A percentile compares a stretch with the other conserved stretches of the same genome.
phyloP scores from a whole-genome alignment of 257 asterid species.

The Scutellaria galericulata region DNA sequence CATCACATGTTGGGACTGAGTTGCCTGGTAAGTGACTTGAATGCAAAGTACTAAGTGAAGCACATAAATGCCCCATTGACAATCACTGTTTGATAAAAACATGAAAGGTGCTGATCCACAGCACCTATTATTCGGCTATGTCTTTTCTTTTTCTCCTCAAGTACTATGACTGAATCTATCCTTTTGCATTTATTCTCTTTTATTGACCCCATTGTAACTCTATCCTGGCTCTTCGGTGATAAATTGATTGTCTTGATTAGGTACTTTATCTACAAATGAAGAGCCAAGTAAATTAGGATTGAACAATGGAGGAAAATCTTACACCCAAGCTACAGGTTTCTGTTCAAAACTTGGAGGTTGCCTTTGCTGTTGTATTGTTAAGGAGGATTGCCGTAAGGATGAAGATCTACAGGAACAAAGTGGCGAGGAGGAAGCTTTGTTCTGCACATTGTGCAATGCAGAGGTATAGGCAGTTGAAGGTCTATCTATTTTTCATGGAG shows the following conservation, averaged over 20 bases:
- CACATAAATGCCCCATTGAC: neutral
- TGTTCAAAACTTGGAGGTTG: conserved; percentile 68
- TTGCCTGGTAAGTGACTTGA: conserved; percentile 59
- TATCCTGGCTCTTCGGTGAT: conserved; percentile 32
- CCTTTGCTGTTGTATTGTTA: conserved; percentile 73
- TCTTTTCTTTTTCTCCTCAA: neutral
- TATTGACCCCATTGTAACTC: neutral
- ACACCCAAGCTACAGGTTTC: conserved; percentile 47
- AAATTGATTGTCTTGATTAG: conserved; percentile 43
- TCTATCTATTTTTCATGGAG: conserved; percentile 24
- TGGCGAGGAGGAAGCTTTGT: conserved; percentile 88
- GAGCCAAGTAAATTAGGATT: conserved; percentile 65
- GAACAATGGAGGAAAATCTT: conserved; percentile 57
- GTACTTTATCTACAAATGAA: conserved; percentile 54
- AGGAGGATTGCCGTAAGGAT: conserved; percentile 80
- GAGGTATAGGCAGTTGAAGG: conserved; percentile 59
- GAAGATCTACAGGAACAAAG: conserved; percentile 60
- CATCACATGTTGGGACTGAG: conserved; percentile 70
- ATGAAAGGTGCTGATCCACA: neutral
- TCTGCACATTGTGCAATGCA: conserved; percentile 95
- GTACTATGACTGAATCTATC: neutral
- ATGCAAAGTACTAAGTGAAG: conserved; percentile 21
- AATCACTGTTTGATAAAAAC: neutral
- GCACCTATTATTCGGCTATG: neutral
- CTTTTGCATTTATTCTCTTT: conserved; percentile 8